A percentile compares a stretch with the other conserved stretches of the same genome.
These are phyloP conservation scores for Populus trichocarpa DNA, from an alignment of 441 rosid species.

Conservation along the genomic window DNA sequence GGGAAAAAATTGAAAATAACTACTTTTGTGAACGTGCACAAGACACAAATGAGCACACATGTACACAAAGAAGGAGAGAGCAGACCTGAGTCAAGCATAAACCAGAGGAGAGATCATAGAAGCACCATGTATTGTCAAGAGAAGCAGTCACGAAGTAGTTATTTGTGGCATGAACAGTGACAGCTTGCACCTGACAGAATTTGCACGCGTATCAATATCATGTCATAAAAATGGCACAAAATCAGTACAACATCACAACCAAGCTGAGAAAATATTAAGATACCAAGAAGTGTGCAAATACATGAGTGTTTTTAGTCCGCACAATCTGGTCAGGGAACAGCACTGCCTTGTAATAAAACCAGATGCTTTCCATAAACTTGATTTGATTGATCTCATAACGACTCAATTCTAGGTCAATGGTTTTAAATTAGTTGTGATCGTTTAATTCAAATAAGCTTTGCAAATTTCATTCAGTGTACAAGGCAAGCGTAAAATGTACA, in stretches of 20 bases:
- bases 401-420: not conserved
- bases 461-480: not conserved
- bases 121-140: constrained; percentile 92
- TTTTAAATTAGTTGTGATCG: not conserved
- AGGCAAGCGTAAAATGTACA: not conserved
- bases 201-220: constrained; percentile 12
- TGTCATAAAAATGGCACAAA: constrained; percentile 9
- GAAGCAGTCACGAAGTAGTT: constrained; percentile 95
- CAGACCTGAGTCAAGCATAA: constrained; percentile 84
- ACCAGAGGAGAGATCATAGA: constrained; percentile 90
- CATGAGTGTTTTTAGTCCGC: not conserved
- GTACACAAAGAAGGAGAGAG: constrained; percentile 7
- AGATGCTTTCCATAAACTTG: not conserved
- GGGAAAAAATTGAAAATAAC: not conserved
- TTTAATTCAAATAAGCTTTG: not conserved
- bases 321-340: not conserved
- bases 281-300: not conserved
- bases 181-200: constrained; percentile 86
- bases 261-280: not conserved
- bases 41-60: not conserved
- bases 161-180: constrained; percentile 93
- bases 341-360: not conserved
- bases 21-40: not conserved
- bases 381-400: not conserved
- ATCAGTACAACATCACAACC: constrained; percentile 5